Evolutionary conservation across 805 yeast genomes (phyloP), one percentile per base, ranked within the genome.

Genomic region (Candida coquimbonensis): DNA sequence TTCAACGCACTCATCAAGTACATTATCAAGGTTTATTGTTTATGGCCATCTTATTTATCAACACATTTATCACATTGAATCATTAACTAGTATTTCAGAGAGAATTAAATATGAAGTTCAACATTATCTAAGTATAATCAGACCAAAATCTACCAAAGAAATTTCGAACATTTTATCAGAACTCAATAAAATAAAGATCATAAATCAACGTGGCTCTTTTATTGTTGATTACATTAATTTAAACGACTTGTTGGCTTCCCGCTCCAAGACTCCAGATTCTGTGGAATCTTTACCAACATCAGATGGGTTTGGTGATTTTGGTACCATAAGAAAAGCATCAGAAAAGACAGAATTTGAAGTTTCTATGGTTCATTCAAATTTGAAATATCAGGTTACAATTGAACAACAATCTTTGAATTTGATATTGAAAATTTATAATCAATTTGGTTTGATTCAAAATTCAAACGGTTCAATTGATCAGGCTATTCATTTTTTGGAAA

Each of bases 241-340:
- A 3, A 43, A 45, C 4, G 11, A 29, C 1, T 9, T 44, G 7
- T 7, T 40, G 5, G 12, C 39, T 2, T 8, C 25, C 4, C 27
- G 19, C 16, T 29, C 36, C 7, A 34, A 27, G 12, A 40, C 44
- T 2, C 44, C 42, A 9, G 48, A 45, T 14, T 19, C 21, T 3
- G 35, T 32, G 9, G 37, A 39, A 3, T 13, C 17, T 6, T 24
- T 24, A 14, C 36, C 48, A 26, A 36, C 36, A 3, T 37, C 44
- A 16, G 43, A 37, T 25, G 61, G 46, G 5, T 57, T 59, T 43
- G 52, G 45, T 12, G 61, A 49, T 13, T 57, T 59, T 49, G 60
- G 54, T 19, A 38, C 33, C 2, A 50, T 59, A 6, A 44, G 60
- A 46, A 56, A 47, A 24, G 54, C 47, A n/a, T 42, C 42, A 3